Evolutionary conservation across 148 eudicot species (phyloP).

Genomic region (Rhododendron griersonianum): DNA sequence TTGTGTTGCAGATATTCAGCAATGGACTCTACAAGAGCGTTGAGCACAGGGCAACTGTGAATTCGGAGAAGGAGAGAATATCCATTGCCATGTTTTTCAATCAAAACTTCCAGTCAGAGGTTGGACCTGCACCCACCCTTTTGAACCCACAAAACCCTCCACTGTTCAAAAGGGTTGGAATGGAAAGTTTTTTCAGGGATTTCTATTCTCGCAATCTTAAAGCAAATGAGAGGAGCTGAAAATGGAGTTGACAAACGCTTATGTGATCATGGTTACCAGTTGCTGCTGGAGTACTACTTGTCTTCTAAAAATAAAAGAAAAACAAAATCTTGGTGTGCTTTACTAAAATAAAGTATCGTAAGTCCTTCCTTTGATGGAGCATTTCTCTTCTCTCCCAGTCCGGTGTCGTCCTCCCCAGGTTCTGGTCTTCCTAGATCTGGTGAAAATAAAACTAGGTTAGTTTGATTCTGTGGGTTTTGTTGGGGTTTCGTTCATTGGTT

Average conservation of each 20-base stretch:
- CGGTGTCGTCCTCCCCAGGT: too few relatives aligned
- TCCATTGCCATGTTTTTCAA: slow-evolving; percentile 21
- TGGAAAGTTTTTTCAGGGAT: slow-evolving; percentile 10
- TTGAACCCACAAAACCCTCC: slow-evolving; percentile 17
- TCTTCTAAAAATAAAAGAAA: background rate
- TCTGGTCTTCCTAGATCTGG: too few relatives aligned
- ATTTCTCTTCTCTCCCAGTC: too few relatives aligned
- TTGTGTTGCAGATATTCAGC: slow-evolving; percentile 20
- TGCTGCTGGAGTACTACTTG: background rate
- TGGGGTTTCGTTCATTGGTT: too few relatives aligned
- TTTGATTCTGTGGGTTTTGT: too few relatives aligned
- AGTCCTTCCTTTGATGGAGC: background rate
- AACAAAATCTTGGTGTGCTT: background rate
- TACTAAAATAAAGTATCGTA: background rate
- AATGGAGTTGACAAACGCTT: background rate
- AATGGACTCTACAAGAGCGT: slow-evolving; percentile 26
- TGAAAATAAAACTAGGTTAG: too few relatives aligned
- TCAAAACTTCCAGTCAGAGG: slow-evolving; percentile 8
- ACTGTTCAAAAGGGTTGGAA: slow-evolving; percentile 18
- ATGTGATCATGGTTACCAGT: background rate
- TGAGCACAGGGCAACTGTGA: slow-evolving; percentile 28
- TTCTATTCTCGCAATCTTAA: slow-evolving; percentile 13
- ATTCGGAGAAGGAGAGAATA: slow-evolving; percentile 22
- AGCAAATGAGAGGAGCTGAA: background rate
- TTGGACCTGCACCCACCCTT: slow-evolving; percentile 16